Evolutionary conservation across 805 yeast species (phyloP).

Genomic region (Barnettozyma populi): DNA sequence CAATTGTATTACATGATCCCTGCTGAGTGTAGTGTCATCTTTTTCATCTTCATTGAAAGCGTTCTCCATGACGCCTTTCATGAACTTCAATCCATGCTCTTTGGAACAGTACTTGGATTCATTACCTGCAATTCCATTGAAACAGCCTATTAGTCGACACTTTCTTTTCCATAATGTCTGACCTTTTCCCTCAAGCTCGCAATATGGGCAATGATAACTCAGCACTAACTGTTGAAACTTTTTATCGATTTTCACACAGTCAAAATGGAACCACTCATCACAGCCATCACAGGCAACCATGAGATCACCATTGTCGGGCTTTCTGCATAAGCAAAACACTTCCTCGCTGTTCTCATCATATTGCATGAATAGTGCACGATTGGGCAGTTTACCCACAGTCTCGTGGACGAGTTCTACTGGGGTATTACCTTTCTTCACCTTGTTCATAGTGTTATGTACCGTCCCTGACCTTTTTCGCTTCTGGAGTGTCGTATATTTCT

Average conservation of each 20-base stretch:
- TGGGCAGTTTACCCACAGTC: slow-evolving; percentile 27
- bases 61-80: slow-evolving; percentile 8
- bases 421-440: not conserved
- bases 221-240: slow-evolving; percentile 51
- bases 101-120: slow-evolving; percentile 68
- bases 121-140: slow-evolving; percentile 39
- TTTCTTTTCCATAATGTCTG: slow-evolving; percentile 67
- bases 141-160: slow-evolving; percentile 60
- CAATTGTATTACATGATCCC: slow-evolving; percentile 11
- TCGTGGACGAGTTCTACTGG: slow-evolving; percentile 10
- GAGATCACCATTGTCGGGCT: slow-evolving; percentile 70
- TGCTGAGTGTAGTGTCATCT: slow-evolving; percentile 5
- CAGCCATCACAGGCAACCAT: slow-evolving; percentile 97
- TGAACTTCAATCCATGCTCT: slow-evolving; percentile 52
- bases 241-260: slow-evolving; percentile 58
- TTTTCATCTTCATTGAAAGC: not conserved
- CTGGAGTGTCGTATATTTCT: not conserved
- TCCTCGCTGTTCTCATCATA: slow-evolving; percentile 51
- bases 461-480: not conserved
- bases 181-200: slow-evolving; percentile 44
- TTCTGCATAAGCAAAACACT: slow-evolving; percentile 71
- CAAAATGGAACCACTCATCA: slow-evolving; percentile 91
- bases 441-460: not conserved
- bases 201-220: slow-evolving; percentile 67
- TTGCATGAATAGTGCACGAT: slow-evolving; percentile 21